Evolutionary conservation across 768 basidiomycete genomes (phyloP), one percentile per base, ranked within the genome.

Genomic region (Psilocybe sp.): DNA sequence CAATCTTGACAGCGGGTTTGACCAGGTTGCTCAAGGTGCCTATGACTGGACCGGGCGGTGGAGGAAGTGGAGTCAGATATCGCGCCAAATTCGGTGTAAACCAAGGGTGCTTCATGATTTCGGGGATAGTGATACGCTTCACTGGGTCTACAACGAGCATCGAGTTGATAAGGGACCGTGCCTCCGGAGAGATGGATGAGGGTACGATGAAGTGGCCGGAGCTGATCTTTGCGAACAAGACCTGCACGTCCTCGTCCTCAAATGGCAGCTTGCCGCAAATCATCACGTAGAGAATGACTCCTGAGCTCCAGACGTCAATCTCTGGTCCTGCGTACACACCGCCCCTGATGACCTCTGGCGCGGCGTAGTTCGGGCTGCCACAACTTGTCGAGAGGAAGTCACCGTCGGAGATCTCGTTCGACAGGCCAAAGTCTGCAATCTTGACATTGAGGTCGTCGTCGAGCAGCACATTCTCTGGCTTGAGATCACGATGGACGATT

Each of bases 271-370:
- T 76, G 4, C 96, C 97, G 62, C 91, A 95, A 4, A 99, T 79
- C 87, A 99, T 94, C 50, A 98, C 97, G 70, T 95, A 98, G 45
- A 99, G 80, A 57, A 99, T 98, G n/a, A 99, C 96, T 0, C 97
- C 97, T 48, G 91, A 91, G 58, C 91, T 93, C 97, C 97, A 99
- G 10, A 98, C 93, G 56, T 99, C 97, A 61, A 98, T 97, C 69
- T 98, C 97, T 0, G 96, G 95, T 0, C 97, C 97, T 0, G 93
- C 93, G 64, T 99, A 99, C 7, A 95, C 78, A 23, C 91, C 90
- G 5, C 97, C 97, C 14, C 87, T 82, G 56, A 99, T 97, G 60
- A 99, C 96, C 64, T 99, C 97, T 1, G 97, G 97, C 0, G 97
- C 96, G 48, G 97, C 97, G 60, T 99, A 99, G 67, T 99, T 98